Conservation (phyloP, 1,284 basidiomycete genomes). For the Spongispora temasekensis region DNA sequence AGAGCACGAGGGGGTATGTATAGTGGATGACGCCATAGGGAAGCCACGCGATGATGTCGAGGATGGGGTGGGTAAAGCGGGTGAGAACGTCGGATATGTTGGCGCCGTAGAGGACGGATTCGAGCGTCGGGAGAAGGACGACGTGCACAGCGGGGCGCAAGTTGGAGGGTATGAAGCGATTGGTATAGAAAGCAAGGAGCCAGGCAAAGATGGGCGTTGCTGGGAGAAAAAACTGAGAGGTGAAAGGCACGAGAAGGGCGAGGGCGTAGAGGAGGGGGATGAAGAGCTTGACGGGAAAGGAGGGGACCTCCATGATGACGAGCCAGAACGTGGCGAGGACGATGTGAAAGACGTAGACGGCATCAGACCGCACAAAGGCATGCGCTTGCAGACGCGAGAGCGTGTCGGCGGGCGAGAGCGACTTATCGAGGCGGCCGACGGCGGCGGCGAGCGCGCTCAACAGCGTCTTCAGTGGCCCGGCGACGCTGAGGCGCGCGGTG, state of each 20-base stretch:
- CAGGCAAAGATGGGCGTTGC: constrained; percentile 87
- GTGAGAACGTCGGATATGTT: constrained; percentile 98
- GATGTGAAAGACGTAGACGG: constrained; percentile 66
- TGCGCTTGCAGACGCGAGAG: constrained; percentile 63
- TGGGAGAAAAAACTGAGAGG: constrained; percentile 91
- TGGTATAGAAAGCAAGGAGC: constrained; percentile 85
- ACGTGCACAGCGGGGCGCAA: constrained; percentile 88
- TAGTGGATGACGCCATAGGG: constrained; percentile 97
- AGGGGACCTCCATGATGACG: constrained; percentile 72
- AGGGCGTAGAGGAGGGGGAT: constrained; percentile 76
- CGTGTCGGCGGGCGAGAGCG: constrained; percentile 69
- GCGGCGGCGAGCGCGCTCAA: constrained; percentile 54
- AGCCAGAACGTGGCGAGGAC: constrained; percentile 75
- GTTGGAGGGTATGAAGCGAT: constrained; percentile 77
- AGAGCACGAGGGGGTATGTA: constrained; percentile 78
- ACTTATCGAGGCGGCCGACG: constrained; percentile 74
- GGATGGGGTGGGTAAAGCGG: constrained; percentile 86
- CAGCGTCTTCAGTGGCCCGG: constrained; percentile 11
- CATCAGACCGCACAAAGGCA: constrained; percentile 60
- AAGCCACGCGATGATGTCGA: constrained; percentile 94
- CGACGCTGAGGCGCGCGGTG: constrained; percentile 5
- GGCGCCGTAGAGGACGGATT: constrained; percentile 93
- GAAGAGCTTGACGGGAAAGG: constrained; percentile 74
- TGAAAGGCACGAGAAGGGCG: constrained; percentile 81
- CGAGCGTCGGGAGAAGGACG: constrained; percentile 89